Evolutionary conservation across 1,139 yeast species (phyloP), one percentile per base, ranked within the genome.

Genomic region (Ogataea hybrid): DNA sequence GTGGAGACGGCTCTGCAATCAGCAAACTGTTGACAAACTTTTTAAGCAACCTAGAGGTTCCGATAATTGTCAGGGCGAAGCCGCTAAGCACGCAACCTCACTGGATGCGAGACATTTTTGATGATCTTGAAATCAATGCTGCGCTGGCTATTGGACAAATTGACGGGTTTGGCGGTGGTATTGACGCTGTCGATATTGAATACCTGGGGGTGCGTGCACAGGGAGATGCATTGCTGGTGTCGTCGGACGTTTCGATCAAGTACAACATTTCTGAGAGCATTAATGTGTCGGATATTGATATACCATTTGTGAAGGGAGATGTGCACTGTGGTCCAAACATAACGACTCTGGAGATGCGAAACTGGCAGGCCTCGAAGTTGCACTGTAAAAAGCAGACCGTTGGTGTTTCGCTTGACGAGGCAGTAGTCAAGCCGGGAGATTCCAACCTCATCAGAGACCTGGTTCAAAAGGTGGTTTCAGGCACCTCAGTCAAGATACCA

Each of bases 51-150:
- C 36, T 35, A 10, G 25, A 25, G 3, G 16, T 41, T 5, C 10
- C 15, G n/a, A 15, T 39, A 6, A 6, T 36, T 28, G 37, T 43
- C 5, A 30, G 40, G 4, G 51, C 49, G 15, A 11, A 29, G 3
- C 22, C 32, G 3, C 29, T 20, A 11, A 21, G 15, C 7, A 15
- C 17, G 12, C 29, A 22, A 3, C 32, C 36, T 4, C 21, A 16
- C 5, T 49, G 52, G 52, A 16, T 48, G 18, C 25, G 30, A 1
- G 17, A 16, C 8, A 21, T 48, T 3, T 16, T 44, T 3, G 31
- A 39, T 2, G n/a, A 17, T 16, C 25, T 46, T 16, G 20, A 34
- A n/a, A 17, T 46, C 2, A 8, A 25, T 5, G 6, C 41, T 6
- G 14, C 14, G 6, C n/a, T 30, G 10, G 17, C 4, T 5, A 5